Evolutionary conservation across 139 green algal species (phyloP), one percentile per base, ranked within the genome.

Genomic region (Pseudopediastrum boryanum): DNA sequence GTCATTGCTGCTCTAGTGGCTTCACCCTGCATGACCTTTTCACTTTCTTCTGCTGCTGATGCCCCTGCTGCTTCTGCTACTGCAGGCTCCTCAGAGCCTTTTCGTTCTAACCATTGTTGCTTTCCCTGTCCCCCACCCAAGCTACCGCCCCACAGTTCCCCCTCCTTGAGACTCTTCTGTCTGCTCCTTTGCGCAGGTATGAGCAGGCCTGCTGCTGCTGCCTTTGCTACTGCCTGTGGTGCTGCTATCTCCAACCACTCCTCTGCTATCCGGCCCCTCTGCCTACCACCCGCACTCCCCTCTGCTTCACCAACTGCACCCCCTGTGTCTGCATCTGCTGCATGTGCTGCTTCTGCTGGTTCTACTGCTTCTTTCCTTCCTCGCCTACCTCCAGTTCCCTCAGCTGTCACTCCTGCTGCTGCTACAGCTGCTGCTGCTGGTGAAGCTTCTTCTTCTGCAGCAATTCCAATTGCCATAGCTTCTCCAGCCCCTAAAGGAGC

Each of bases 331-430:
- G n/a, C n/a, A n/a, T n/a, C n/a, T n/a, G 59, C 73, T 64, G 54
- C 54, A 9, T 39, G 59, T 71, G 25, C 29, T 72, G 59, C 29
- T 80, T 31, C 21, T 78, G 51, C 16, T 68, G 33, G 5, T 13
- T 19, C 59, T 51, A 25, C 5, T 72, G 73, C 33, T 38, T 3
- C 23, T n/a, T 12, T 35, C 3, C 4, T 6, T 35, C 13, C 5
- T 64, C 6, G 38, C 19, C 67, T 13, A 63, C 29, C 12, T 42
- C 31, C 69, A 21, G 13, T 19, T 31, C 19, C 2, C 25, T 3
- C 39, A 38, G 64, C 7, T 41, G 39, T 29, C 29, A 43, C 61
- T 7, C 13, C 64, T 1, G 38, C 43, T 74, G 38, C 66, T 74
- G 42, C 66, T 61, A 44, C 66, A 43, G 12, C 42, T 61, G 41